Percentiles rank a stretch among this genome's conserved stretches.
Conservation (phyloP, 176 grass and related monocot genomes). For the Bonia amplexicaulis region DNA sequence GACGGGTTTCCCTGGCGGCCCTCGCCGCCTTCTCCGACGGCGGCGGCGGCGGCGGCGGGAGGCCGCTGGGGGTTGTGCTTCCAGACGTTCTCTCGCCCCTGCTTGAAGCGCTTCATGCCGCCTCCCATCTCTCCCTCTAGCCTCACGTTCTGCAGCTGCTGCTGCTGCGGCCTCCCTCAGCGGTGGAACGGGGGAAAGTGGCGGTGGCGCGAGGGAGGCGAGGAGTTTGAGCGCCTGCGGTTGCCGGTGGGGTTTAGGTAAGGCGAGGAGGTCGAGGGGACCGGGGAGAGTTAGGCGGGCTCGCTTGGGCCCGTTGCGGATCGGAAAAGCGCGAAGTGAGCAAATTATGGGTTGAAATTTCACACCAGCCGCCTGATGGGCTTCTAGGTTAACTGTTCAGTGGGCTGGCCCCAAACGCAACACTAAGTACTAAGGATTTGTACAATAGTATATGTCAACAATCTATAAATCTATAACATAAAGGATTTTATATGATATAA, state of each 20-base stretch:
- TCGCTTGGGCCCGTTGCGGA: not conserved
- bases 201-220: not conserved
- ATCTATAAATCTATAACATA: too few species aligned
- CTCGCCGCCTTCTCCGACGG: conserved; percentile 3
- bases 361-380: not conserved
- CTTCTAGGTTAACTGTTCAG: not conserved
- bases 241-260: conserved; percentile 24
- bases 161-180: not conserved
- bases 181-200: not conserved
- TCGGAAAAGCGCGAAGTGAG: not conserved
- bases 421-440: not conserved
- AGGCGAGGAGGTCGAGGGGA: not conserved
- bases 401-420: too few species aligned
- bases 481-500: too few species aligned
- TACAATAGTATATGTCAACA: too few species aligned
- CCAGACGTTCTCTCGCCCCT: conserved; percentile 91
- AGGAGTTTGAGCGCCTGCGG: not conserved
- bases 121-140: conserved; percentile 51
- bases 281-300: not conserved
- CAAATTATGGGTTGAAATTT: not conserved
- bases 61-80: conserved; percentile 62
- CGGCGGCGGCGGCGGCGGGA: not conserved
- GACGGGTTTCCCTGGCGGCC: conserved; percentile 39
- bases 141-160: not conserved
- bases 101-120: conserved; percentile 95